phyloP scores from a whole-genome alignment of 2,329 filamentous ascomycete genomes.

The Paramyrothecium roridum region DNA sequence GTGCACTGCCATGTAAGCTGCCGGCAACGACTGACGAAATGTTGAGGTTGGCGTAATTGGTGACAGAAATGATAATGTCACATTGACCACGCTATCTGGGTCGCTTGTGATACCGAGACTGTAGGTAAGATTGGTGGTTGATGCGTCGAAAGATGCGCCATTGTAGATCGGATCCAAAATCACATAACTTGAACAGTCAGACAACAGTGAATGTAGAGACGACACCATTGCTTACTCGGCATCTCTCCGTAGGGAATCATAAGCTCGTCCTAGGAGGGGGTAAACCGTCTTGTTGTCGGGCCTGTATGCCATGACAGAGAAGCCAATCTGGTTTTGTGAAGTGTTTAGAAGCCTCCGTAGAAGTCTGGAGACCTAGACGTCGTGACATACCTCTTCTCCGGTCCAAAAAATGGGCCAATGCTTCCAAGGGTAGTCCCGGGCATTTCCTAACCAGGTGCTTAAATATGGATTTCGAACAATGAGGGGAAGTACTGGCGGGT shows the following conservation, averaged over 20 bases:
- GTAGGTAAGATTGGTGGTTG: conserved; percentile 48
- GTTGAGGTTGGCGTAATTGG: conserved; percentile 81
- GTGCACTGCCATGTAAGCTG: conserved; percentile 70
- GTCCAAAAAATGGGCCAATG: conserved; percentile 88
- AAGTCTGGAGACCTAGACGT: too few relatives aligned
- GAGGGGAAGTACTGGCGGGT: conserved; percentile 54
- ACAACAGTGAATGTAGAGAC: background rate
- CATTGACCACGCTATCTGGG: conserved; percentile 23
- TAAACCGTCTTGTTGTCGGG: conserved; percentile 40
- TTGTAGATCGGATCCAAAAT: conserved; percentile 39
- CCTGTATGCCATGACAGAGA: conserved; percentile 46
- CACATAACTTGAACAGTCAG: conserved; percentile 23
- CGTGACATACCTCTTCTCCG: conserved; percentile 52
- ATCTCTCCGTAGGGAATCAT: conserved; percentile 39
- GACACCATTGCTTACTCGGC: conserved; percentile 12
- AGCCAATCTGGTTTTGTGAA: conserved; percentile 34
- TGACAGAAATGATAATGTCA: conserved; percentile 60
- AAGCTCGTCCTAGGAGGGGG: conserved; percentile 47
- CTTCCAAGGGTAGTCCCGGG: conserved; percentile 72
- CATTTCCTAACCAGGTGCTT: conserved; percentile 60
- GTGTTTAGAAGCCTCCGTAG: background rate
- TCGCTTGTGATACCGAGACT: conserved; percentile 26
- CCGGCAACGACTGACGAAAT: conserved; percentile 76
- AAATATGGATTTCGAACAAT: conserved; percentile 59
- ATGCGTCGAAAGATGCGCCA: conserved; percentile 45